Percentiles rank a stretch among this genome's conserved stretches.
These are phyloP conservation scores for Teunomyces tritomae DNA, from an alignment of 805 yeast species.

Conservation along the genomic window DNA sequence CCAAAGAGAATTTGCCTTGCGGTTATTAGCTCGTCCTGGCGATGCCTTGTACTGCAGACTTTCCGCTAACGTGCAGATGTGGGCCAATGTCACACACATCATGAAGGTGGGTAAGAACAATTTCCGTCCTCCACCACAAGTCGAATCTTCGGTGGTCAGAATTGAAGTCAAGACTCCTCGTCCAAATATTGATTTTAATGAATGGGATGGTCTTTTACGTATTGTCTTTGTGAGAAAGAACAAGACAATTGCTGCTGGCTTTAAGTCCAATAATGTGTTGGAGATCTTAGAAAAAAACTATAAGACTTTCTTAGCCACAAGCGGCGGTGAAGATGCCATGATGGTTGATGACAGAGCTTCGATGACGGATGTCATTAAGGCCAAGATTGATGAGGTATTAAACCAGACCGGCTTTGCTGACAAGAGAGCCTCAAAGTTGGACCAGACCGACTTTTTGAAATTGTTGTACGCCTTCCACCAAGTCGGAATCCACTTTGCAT, in stretches of 20 bases:
- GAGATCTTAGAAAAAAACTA: slow-evolving; percentile 86
- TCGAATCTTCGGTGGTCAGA: slow-evolving; percentile 93
- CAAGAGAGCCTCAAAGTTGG: slow-evolving; percentile 89
- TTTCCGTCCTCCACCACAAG: slow-evolving; percentile 98
- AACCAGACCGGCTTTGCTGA: slow-evolving; percentile 77
- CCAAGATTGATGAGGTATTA: slow-evolving; percentile 70
- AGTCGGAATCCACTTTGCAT: slow-evolving; percentile 95
- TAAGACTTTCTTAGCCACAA: slow-evolving; percentile 63
- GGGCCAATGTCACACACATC: slow-evolving; percentile 98
- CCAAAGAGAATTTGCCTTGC: slow-evolving; percentile 94
- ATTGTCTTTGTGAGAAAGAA: slow-evolving; percentile 92
- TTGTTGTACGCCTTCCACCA: slow-evolving; percentile 91
- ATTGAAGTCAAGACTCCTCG: slow-evolving; percentile 89
- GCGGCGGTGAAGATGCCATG: slow-evolving; percentile 43
- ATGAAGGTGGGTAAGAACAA: slow-evolving; percentile 98
- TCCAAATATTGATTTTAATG: slow-evolving; percentile 90
- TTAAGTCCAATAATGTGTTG: slow-evolving; percentile 75
- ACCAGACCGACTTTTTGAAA: slow-evolving; percentile 88
- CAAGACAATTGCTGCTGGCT: slow-evolving; percentile 89
- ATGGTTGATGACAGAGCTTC: slow-evolving; percentile 42
- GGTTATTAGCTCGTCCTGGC: slow-evolving; percentile 95
- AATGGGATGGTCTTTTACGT: slow-evolving; percentile 95
- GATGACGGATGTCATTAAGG: slow-evolving; percentile 52
- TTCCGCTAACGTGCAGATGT: slow-evolving; percentile 97
- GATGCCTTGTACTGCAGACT: slow-evolving; percentile 88